These are phyloP conservation scores for Plasmodium sp. DNA, from an alignment of 169 alveolate species.

Conservation along the genomic window DNA sequence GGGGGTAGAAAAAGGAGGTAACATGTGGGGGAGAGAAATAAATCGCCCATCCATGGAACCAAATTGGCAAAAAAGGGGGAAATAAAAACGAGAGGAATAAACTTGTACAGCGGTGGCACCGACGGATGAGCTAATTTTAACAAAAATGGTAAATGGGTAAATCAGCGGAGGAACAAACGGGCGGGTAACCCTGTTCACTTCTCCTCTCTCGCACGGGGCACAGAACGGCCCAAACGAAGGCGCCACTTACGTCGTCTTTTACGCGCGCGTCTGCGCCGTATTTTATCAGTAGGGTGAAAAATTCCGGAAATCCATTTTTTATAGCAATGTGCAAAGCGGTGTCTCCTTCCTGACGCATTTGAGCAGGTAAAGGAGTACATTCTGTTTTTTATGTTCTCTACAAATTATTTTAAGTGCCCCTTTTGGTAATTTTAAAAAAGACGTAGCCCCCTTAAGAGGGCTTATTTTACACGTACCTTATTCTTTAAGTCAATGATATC, in stretches of 20 bases:
- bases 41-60: background rate
- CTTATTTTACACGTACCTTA: conserved; percentile 11
- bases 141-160: background rate
- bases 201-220: background rate
- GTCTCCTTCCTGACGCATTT: conserved; percentile 49
- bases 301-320: conserved; percentile 69
- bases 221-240: background rate
- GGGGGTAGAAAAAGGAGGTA: background rate
- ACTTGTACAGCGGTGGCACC: background rate
- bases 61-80: background rate
- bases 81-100: background rate
- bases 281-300: conserved; percentile 32
- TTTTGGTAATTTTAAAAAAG: background rate
- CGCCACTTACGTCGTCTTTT: conserved; percentile 58
- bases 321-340: conserved; percentile 63
- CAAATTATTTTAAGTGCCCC: background rate
- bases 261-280: conserved; percentile 42
- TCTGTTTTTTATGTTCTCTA: background rate
- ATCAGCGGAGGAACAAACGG: background rate
- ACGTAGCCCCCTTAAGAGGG: background rate
- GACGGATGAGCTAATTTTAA: background rate
- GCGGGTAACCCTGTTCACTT: background rate
- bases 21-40: background rate
- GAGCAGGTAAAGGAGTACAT: background rate
- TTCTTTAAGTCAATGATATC: conserved; percentile 61